Evolutionary conservation across 179 eudicot genomes (phyloP), one percentile per base, ranked within the genome.

Genomic region (Beta lomatogona): DNA sequence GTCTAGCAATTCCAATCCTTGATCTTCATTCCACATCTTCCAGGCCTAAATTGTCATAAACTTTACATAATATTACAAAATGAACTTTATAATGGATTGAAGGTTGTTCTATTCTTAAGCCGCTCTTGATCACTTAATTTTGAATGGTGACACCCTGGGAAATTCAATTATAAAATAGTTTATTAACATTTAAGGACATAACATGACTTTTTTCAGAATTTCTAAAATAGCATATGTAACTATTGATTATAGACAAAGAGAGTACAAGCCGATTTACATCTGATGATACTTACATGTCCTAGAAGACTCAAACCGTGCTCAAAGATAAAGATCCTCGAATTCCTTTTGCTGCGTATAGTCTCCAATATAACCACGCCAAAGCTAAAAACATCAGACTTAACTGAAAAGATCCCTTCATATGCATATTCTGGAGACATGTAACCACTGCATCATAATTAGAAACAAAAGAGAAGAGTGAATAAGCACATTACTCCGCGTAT

Each of bases 341-440:
- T 83, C 71, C 86, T 79, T 83, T 77, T 75, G 52, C 80, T 80
- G 50, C 82, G 67, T 50, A 83, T 79, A 65, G 86, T 79, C 82
- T 83, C 86, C 77, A 83, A 75, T 12, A 83, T 58, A 67, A 83
- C 86, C 44, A 83, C 78, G 13, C 86, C 86, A 66, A 83, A 83
- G 82, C 86, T 68, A 53, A 83, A 83, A 65, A 83, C 86, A 68
- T 83, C 86, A 44, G 86, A 83, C 59, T 83, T 83, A 14, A 83
- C 57, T 19, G 86, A 83, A 79, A 83, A 79, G 7, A 83, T 22
- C 25, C 86, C 86, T 79, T 79, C 85, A 21, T 52, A 73, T 22
- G 86, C 82, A 64, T 83, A 83, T 72, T 83, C 85, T 8, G 85
- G 85, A 50, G 85, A 79, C 85, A 83, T 82, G 53, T 82, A 82